Evolutionary conservation across 2,329 filamentous ascomycete genomes (phyloP).

Genomic region (Dactylella cylindrospora): DNA sequence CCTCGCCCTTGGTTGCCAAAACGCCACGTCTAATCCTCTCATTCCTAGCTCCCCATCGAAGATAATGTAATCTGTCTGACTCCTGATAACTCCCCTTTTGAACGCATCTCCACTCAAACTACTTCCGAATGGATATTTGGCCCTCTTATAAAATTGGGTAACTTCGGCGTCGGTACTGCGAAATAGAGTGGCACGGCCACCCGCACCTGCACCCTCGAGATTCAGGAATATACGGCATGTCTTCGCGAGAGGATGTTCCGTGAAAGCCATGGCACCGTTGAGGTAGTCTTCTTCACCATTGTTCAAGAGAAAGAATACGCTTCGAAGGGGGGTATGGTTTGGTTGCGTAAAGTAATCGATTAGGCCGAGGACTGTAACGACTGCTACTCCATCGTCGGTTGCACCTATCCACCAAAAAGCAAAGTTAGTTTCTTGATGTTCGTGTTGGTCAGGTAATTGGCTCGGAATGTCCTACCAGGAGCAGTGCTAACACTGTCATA

Average conservation of each 20-base stretch:
- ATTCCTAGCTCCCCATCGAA: conserved; percentile 76
- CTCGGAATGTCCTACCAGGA: conserved; percentile 58
- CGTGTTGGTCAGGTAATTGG: background rate
- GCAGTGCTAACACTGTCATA: conserved; percentile 92
- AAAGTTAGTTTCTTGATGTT: background rate
- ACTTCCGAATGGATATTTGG: conserved; percentile 74
- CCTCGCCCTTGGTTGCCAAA: conserved; percentile 78
- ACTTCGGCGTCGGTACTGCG: conserved; percentile 84
- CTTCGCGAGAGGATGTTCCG: conserved; percentile 75
- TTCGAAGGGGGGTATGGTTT: conserved; percentile 58
- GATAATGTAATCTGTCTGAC: conserved; percentile 85
- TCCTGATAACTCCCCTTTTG: conserved; percentile 72
- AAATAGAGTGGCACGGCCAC: conserved; percentile 83
- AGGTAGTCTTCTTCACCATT: conserved; percentile 94
- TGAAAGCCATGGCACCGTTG: conserved; percentile 81
- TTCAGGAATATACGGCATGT: conserved; percentile 82
- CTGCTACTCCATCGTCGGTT: conserved; percentile 89
- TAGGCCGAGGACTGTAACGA: conserved; percentile 81
- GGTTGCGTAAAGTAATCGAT: conserved; percentile 75
- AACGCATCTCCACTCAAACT: conserved; percentile 84
- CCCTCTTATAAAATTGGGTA: conserved; percentile 72
- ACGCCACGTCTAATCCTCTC: conserved; percentile 87
- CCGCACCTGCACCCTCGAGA: conserved; percentile 89
- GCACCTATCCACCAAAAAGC: conserved; percentile 59
- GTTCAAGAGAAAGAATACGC: conserved; percentile 83